These are phyloP conservation scores for Globisporangium middletonii DNA, from an alignment of 352 stramenopile species.

Conservation along the genomic window DNA sequence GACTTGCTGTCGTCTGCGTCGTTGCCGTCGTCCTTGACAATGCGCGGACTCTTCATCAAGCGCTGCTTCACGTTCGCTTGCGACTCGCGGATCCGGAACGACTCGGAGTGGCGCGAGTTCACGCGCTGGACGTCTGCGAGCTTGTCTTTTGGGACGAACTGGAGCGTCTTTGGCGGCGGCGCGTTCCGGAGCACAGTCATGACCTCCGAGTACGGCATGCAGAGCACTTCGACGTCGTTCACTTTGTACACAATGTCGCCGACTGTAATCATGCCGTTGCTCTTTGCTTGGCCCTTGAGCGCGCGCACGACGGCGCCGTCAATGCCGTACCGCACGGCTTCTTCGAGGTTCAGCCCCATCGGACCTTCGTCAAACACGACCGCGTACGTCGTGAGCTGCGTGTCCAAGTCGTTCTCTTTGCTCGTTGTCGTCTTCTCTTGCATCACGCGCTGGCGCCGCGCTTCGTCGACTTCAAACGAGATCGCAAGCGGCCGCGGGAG, in stretches of 20 bases:
- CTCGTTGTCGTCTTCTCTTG: constrained; percentile 47
- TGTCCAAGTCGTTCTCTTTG: constrained; percentile 63
- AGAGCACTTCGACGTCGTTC: constrained; percentile 77
- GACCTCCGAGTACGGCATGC: constrained; percentile 78
- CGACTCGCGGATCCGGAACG: constrained; percentile 57
- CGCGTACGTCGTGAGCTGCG: constrained; percentile 73
- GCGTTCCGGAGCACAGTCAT: constrained; percentile 77
- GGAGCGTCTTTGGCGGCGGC: constrained; percentile 64
- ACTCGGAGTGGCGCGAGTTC: constrained; percentile 77
- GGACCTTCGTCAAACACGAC: constrained; percentile 82
- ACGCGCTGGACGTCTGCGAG: constrained; percentile 78
- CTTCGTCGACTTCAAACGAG: constrained; percentile 37
- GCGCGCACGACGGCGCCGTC: constrained; percentile 76
- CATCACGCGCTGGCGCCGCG: constrained; percentile 47
- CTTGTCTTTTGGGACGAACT: constrained; percentile 85
- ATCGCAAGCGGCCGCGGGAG: constrained; percentile 50
- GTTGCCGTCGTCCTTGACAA: constrained; percentile 68
- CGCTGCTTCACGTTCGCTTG: constrained; percentile 60
- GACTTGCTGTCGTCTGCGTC: constrained; percentile 73
- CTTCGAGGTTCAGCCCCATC: constrained; percentile 81
- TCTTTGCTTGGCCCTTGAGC: constrained; percentile 80
- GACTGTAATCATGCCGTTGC: constrained; percentile 75
- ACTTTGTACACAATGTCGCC: constrained; percentile 87
- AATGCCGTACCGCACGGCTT: constrained; percentile 78
- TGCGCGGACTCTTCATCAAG: constrained; percentile 62